A percentile compares a stretch with the other conserved stretches of the same genome.
phyloP scores from a whole-genome alignment of 352 stramenopile species.

The Globisporangium splendens region DNA sequence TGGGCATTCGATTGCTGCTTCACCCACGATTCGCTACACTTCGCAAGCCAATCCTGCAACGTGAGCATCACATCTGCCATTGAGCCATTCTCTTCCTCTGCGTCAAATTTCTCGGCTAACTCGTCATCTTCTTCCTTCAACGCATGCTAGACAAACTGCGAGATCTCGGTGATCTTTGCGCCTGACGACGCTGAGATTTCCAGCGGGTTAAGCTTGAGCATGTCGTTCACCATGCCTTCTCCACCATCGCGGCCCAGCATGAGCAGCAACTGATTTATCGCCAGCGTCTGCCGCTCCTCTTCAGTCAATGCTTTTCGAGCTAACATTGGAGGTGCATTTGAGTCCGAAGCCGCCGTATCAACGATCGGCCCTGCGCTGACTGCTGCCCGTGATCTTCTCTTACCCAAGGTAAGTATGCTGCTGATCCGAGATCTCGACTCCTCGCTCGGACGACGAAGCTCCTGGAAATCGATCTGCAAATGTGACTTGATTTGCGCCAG shows the following conservation, averaged over 20 bases:
- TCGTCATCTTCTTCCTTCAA: slow-evolving; percentile 19
- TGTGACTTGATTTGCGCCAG: slow-evolving; percentile 52
- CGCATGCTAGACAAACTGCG: slow-evolving; percentile 13
- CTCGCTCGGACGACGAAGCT: not conserved
- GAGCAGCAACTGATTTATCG: slow-evolving; percentile 33
- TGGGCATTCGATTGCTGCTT: slow-evolving; percentile 33
- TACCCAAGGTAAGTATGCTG: slow-evolving; percentile 8
- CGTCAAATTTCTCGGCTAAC: slow-evolving; percentile 5
- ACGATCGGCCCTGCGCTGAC: no score
- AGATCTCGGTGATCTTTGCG: slow-evolving; percentile 39
- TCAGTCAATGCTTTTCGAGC: not conserved
- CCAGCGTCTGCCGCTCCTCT: slow-evolving; percentile 18
- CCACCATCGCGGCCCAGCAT: slow-evolving; percentile 45
- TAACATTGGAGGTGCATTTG: no score
- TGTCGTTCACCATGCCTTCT: slow-evolving; percentile 42
- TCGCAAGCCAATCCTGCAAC: slow-evolving; percentile 54
- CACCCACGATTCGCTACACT: slow-evolving; percentile 53
- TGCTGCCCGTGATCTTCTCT: not conserved
- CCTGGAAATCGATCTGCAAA: slow-evolving; percentile 23
- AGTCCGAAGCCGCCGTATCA: no score
- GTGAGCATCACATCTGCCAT: slow-evolving; percentile 35
- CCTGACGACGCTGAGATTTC: slow-evolving; percentile 29
- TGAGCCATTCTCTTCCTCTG: not conserved
- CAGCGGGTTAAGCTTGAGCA: slow-evolving; percentile 60
- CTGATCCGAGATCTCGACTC: slow-evolving; percentile 1